Base-by-base conservation (phyloP, 495 filamentous ascomycete genomes). In the Jackrogersella minutella region DNA sequence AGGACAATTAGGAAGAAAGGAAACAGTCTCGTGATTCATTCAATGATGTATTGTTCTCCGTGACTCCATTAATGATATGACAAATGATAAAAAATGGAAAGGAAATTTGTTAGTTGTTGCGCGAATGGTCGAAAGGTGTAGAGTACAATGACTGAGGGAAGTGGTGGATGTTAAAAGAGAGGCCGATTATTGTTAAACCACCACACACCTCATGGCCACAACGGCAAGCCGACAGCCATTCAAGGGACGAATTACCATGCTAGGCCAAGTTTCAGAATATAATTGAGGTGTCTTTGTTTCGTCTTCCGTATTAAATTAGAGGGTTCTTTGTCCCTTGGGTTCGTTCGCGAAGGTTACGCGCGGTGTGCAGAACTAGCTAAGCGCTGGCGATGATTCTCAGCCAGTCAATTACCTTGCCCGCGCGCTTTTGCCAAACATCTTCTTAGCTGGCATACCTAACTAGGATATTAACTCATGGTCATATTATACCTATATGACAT, bases 331-430 rank as follows among this genome's bases (percentile, higher is more conserved):
- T 57, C 28, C 17, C 53, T 50, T 59, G 36, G 41, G 53, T 30
- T 51, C 33, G 44, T 69, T 69, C 60, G 41, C 57, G 55, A 56
- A 65, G 30, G 57, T 69, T 69, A 69, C 66, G 66, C 66, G 66
- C 66, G 66, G 61, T 64, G 40, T 61, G 53, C 21, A 46, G 43
- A 61, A 2, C 52, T 58, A 60, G 60, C 52, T 69, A 69, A 69
- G 66, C 66, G 66, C 66, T 53, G 49, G 41, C 61, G 61, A 24
- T 65, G 41, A 69, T 55, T 62, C 50, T 47, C 37, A 62, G 66
- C 66, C 66, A 69, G 61, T 65, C 56, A 61, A 65, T 69, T 58
- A 14, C 17, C 34, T 31, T 57, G 51, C 52, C 36, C 47, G 60
- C 66, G 55, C 61, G 61, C 56, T 41, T 36, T 65, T 51, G 40